phyloP scores from a whole-genome alignment of 176 grass and related monocot species.

The Neostapfia colusana region DNA sequence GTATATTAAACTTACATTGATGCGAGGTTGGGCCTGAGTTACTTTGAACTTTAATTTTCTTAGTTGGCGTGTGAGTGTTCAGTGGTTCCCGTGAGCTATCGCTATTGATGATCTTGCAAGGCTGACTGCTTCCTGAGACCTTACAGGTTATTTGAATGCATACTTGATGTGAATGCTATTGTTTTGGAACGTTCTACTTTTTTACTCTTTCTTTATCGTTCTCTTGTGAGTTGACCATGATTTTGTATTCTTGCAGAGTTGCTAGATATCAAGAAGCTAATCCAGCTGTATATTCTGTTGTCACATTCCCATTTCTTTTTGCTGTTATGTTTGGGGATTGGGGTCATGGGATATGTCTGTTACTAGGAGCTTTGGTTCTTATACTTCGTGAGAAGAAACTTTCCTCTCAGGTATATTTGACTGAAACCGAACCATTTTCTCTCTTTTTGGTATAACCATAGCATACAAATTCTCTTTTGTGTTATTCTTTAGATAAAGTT shows the following conservation, averaged over 20 bases:
- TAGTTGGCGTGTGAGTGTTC: background rate
- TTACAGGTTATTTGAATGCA: constrained; percentile 13
- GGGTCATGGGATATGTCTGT: constrained; percentile 98
- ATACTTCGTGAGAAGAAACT: constrained; percentile 96
- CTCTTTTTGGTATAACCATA: constrained; percentile 9
- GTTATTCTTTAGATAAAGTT: constrained; percentile 4
- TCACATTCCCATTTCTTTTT: constrained; percentile 99
- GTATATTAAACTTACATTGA: no score
- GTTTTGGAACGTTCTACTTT: constrained; percentile 11
- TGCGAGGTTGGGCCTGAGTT: no score
- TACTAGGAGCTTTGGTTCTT: constrained; percentile 88
- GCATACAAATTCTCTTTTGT: constrained; percentile 1
- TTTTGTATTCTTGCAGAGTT: constrained; percentile 61
- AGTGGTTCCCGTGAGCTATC: constrained; percentile 1
- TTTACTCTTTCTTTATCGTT: background rate
- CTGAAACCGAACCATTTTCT: constrained; percentile 4
- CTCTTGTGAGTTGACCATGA: constrained; percentile 25
- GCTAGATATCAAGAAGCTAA: constrained; percentile 96
- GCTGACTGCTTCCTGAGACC: constrained; percentile 19
- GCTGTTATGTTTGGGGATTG: constrained; percentile 99
- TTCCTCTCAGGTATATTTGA: constrained; percentile 69
- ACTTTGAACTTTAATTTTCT: no score
- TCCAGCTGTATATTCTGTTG: constrained; percentile 96
- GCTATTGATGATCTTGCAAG: background rate
- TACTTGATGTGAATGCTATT: constrained; percentile 17